phyloP scores from a whole-genome alignment of 2,329 filamentous ascomycete genomes.

The Ascochyta pisi region DNA sequence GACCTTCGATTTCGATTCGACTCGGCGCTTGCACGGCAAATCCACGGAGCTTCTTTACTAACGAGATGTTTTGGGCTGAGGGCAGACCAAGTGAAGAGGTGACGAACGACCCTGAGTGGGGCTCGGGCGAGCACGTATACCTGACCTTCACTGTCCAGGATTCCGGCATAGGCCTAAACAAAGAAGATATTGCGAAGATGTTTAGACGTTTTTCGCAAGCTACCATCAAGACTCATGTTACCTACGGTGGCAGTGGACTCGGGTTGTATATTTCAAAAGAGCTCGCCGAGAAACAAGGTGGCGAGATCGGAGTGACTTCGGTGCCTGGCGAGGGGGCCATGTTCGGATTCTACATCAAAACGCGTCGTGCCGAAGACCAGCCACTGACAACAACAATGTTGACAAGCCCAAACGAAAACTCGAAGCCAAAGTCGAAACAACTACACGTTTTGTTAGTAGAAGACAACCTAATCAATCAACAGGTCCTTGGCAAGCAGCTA shows the following conservation, averaged over 20 bases:
- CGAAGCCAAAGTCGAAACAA: background rate
- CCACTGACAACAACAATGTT: background rate
- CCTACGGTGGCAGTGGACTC: slow-evolving; percentile 47
- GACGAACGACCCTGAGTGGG: slow-evolving; percentile 11
- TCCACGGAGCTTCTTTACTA: slow-evolving; percentile 23
- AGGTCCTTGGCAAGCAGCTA: slow-evolving; percentile 44
- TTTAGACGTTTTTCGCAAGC: slow-evolving; percentile 35
- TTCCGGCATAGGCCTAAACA: slow-evolving; percentile 1
- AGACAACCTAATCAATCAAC: slow-evolving; percentile 50
- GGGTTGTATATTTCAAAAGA: slow-evolving; percentile 36
- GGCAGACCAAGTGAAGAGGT: background rate
- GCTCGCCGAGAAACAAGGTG: slow-evolving; percentile 35
- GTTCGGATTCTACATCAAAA: slow-evolving; percentile 34
- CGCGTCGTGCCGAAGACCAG: slow-evolving; percentile 8
- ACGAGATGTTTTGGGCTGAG: slow-evolving; percentile 28
- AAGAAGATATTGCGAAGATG: slow-evolving; percentile 4
- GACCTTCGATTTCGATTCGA: slow-evolving; percentile 43
- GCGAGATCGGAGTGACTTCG: slow-evolving; percentile 28
- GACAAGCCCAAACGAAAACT: background rate
- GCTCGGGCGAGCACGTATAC: slow-evolving; percentile 22
- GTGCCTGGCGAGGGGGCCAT: slow-evolving; percentile 22
- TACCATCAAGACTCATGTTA: slow-evolving; percentile 32
- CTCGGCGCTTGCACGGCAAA: slow-evolving; percentile 37
- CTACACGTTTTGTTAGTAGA: slow-evolving; percentile 46
- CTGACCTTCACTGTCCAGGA: slow-evolving; percentile 7